Percentiles rank a stretch among this genome's conserved stretches.
Conservation (phyloP, 2,329 filamentous ascomycete genomes). For the Tolypocladium ovalisporum region DNA sequence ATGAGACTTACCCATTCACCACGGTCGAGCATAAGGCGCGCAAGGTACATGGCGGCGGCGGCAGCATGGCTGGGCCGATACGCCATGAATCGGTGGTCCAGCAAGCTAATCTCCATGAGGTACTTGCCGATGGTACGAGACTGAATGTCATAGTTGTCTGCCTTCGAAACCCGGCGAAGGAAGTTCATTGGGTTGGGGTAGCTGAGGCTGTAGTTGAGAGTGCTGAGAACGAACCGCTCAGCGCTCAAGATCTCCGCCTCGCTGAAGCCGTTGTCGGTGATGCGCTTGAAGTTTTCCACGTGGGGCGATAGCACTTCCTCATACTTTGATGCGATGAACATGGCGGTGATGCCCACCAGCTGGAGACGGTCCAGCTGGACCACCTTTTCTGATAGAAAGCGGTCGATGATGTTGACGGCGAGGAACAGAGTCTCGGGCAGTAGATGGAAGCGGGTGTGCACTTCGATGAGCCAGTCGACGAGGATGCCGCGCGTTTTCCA, state of each 20-base stretch:
- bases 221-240: constrained; percentile 87
- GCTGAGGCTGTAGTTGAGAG: constrained; percentile 92
- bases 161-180: constrained; percentile 94
- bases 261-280: constrained; percentile 92
- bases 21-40: constrained; percentile 79
- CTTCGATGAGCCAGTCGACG: constrained; percentile 96
- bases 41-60: constrained; percentile 89
- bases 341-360: constrained; percentile 92
- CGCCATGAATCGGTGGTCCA: constrained; percentile 88
- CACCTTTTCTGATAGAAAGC: constrained; percentile 90
- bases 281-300: constrained; percentile 92
- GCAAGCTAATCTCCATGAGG: constrained; percentile 88
- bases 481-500: constrained; percentile 99
- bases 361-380: constrained; percentile 94
- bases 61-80: constrained; percentile 85
- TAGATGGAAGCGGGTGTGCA: constrained; percentile 92
- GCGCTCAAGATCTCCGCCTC: constrained; percentile 93
- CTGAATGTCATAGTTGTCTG: constrained; percentile 98
- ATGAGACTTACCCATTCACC: constrained; percentile 70
- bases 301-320: constrained; percentile 96
- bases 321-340: constrained; percentile 99
- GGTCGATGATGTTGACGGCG: constrained; percentile 95
- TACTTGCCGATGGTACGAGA: constrained; percentile 97
- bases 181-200: constrained; percentile 99
- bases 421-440: constrained; percentile 95